A percentile compares a stretch with the other conserved stretches of the same genome.
Conservation (phyloP, 768 basidiomycete species). For the Collybia mongolica region DNA sequence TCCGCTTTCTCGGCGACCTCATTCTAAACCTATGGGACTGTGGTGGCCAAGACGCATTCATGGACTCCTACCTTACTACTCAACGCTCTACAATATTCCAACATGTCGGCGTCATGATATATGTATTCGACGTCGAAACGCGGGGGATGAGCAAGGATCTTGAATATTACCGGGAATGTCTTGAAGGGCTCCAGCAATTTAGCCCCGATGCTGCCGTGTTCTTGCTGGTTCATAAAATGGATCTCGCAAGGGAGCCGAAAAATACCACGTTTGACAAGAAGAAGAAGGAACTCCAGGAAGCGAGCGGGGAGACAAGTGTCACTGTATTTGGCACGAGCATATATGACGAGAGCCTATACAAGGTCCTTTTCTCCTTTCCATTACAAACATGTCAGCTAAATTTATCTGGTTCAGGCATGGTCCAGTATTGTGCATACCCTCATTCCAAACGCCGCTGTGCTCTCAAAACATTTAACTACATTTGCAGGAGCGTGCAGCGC, state of each 20-base stretch:
- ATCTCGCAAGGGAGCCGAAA: slow-evolving; percentile 73
- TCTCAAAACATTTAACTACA: slow-evolving; percentile 82
- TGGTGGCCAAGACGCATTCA: slow-evolving; percentile 96
- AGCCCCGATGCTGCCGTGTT: slow-evolving; percentile 86
- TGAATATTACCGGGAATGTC: slow-evolving; percentile 89
- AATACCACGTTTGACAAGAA: slow-evolving; percentile 65
- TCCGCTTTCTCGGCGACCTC: slow-evolving; percentile 94
- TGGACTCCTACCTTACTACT: slow-evolving; percentile 92
- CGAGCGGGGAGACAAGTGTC: slow-evolving; percentile 57
- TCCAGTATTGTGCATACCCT: slow-evolving; percentile 95
- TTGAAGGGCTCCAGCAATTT: slow-evolving; percentile 75
- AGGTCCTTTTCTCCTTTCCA: slow-evolving; percentile 42
- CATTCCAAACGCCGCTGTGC: slow-evolving; percentile 91
- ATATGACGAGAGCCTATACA: slow-evolving; percentile 96
- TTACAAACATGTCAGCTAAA: slow-evolving; percentile 1
- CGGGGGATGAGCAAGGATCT: slow-evolving; percentile 84
- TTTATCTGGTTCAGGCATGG: slow-evolving; percentile 72
- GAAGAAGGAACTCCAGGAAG: slow-evolving; percentile 68
- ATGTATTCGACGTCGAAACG: slow-evolving; percentile 95
- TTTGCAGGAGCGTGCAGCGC: slow-evolving; percentile 88
- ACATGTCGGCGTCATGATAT: slow-evolving; percentile 96
- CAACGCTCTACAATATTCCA: slow-evolving; percentile 95
- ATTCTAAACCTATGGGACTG: slow-evolving; percentile 98
- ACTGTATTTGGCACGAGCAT: slow-evolving; percentile 93
- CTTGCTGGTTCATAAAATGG: slow-evolving; percentile 97